Conservation (phyloP, 192 early-diverging fungal genomes). For the Endogone sp. region DNA sequence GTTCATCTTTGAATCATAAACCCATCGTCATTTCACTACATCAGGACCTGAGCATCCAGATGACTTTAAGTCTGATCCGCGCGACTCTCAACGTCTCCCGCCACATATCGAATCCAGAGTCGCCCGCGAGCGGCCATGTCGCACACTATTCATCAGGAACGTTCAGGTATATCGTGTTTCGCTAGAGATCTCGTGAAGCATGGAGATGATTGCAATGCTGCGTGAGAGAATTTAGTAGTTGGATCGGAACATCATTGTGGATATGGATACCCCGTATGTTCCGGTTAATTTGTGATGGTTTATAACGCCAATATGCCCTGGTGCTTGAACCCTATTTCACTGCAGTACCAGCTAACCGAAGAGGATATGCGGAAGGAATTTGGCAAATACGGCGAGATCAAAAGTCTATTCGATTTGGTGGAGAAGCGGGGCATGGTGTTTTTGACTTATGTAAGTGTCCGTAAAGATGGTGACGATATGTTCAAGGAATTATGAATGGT, state of each 20-base stretch:
- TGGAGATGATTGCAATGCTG: no score
- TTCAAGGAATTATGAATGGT: no score
- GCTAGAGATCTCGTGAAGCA: no score
- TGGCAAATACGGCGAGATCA: slow-evolving; percentile 53
- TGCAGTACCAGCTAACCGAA: slow-evolving; percentile 31
- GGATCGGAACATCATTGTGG: no score
- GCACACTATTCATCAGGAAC: slow-evolving; percentile 40
- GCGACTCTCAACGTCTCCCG: neutral
- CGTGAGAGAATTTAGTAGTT: neutral
- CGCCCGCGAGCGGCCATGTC: slow-evolving; percentile 32
- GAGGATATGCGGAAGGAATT: slow-evolving; percentile 38
- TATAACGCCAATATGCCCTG: no score
- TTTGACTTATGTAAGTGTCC: slow-evolving; percentile 51
- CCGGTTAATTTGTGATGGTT: no score
- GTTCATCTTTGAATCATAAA: neutral
- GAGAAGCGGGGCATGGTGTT: slow-evolving; percentile 54
- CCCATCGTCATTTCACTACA: neutral
- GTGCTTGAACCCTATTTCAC: neutral
- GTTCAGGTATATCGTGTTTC: slow-evolving; percentile 27
- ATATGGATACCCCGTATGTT: no score
- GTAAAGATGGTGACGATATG: no score
- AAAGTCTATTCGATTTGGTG: slow-evolving; percentile 51
- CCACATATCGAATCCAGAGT: neutral
- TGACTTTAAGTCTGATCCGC: neutral
- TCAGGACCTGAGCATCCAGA: neutral